Base-by-base conservation (phyloP, 208 protist genomes). In the Trypanosoma mega region DNA sequence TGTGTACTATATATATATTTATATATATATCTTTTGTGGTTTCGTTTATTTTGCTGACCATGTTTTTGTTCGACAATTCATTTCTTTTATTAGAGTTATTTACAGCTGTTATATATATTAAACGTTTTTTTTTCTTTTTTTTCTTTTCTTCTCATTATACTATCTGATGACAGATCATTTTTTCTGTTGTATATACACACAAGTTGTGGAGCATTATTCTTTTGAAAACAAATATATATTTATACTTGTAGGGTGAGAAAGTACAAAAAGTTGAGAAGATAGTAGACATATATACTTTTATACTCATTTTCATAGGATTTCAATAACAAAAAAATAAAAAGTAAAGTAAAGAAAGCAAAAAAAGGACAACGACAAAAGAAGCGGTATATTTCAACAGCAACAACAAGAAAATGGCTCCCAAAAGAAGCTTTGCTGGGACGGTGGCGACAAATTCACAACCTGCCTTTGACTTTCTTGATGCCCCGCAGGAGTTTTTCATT, bases 401-500 rank as follows among this genome's bases (percentile, higher is more conserved):
- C n/a, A n/a, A n/a, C n/a, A n/a, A n/a, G n/a, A n/a, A n/a, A n/a
- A n/a, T n/a, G n/a, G n/a, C n/a, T n/a, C n/a, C n/a, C n/a, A n/a
- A n/a, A n/a, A n/a, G n/a, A n/a, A n/a, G n/a, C n/a, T n/a, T n/a
- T 34, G 29, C 34, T 12, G 20, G 21, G 11, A 53, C 11, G 31
- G 14, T 48, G 2, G 11, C 65, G 9, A 66, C 43, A 3, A 34
- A 2, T 18, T 34, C 31, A 11, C 11, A 3, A 21, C 31, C 33
- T 27, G 20, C 34, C 3, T 26, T 36, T 51, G 36, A 30, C 0
- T 55, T 55, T 34, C 24, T 47, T 36, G 58, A 64, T 46, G 47
- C 47, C 11, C 47, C 58, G 9, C 33, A n/a, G 24, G 58, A 55
- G 26, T 64, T 47, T 47, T 47, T 12, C 29, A 36, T 64, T 20